Conservation (phyloP, 2,329 filamentous ascomycete species). For the Aspergillus quadricinctus region DNA sequence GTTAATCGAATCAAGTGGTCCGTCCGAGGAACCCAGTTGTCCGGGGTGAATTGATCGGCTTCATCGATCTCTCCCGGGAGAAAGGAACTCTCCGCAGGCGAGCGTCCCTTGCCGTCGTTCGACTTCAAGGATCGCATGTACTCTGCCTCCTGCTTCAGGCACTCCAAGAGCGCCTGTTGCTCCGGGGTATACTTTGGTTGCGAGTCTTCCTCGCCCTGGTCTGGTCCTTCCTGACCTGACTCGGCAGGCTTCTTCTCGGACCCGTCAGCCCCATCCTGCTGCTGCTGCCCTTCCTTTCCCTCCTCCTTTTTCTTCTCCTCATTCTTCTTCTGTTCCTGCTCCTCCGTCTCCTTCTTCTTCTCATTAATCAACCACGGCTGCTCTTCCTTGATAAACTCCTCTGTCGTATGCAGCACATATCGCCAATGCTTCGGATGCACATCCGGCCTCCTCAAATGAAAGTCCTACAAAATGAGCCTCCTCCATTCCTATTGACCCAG, state of each 20-base stretch:
- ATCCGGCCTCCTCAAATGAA: conserved; percentile 42
- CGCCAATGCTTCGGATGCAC: conserved; percentile 47
- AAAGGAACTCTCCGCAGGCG: conserved; percentile 32
- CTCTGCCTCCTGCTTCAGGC: conserved; percentile 43
- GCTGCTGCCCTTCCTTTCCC: conserved; percentile 17
- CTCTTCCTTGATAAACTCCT: conserved; percentile 47
- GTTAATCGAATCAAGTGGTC: conserved; percentile 47
- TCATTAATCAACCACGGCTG: conserved; percentile 49
- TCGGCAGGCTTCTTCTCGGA: conserved; percentile 7
- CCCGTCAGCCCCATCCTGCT: conserved; percentile 6
- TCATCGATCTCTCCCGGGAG: conserved; percentile 44
- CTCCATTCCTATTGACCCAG: too few species aligned
- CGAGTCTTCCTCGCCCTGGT: conserved; percentile 13
- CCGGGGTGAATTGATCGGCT: conserved; percentile 49
- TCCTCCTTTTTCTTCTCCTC: conserved; percentile 19
- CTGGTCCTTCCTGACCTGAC: conserved; percentile 1
- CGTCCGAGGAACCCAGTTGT: conserved; percentile 52
- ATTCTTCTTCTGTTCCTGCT: conserved; percentile 12
- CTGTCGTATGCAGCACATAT: conserved; percentile 47
- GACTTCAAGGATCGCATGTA: conserved; percentile 36
- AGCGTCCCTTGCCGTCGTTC: conserved; percentile 43
- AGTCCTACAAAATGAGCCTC: conserved; percentile 28
- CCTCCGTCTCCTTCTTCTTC: conserved; percentile 31
- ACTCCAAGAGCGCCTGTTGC: conserved; percentile 41
- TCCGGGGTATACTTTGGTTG: conserved; percentile 38